A percentile compares a stretch with the other conserved stretches of the same genome.
Evolutionary conservation across 1,139 yeast genomes (phyloP).

Genomic region (Nematodospora anomalae): DNA sequence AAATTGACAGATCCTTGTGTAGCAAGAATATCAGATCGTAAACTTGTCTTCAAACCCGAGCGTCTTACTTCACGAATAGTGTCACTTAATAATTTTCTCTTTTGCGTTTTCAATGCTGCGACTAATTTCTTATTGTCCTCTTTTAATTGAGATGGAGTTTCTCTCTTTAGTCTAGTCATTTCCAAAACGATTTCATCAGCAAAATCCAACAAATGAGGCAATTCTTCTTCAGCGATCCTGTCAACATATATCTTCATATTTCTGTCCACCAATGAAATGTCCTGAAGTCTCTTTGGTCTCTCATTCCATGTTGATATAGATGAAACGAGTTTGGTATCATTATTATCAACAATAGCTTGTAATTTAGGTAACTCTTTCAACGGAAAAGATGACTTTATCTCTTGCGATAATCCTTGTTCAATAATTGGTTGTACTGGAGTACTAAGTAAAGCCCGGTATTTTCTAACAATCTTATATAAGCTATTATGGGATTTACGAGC

Average conservation of each 20-base stretch:
- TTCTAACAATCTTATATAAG: conserved; percentile 80
- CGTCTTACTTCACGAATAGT: conserved; percentile 70
- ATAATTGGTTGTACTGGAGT: conserved; percentile 56
- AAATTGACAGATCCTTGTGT: conserved; percentile 63
- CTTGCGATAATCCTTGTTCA: conserved; percentile 55
- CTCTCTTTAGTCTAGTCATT: conserved; percentile 63
- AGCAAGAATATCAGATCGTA: conserved; percentile 62
- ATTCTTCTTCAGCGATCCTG: conserved; percentile 31
- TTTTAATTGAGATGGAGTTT: conserved; percentile 70
- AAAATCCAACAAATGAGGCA: conserved; percentile 48
- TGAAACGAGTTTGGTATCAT: conserved; percentile 18
- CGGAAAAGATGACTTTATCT: conserved; percentile 14
- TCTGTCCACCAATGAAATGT: conserved; percentile 48
- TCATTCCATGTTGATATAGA: conserved; percentile 46
- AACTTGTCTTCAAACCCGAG: conserved; percentile 70
- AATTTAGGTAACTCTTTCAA: conserved; percentile 16
- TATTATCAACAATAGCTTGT: conserved; percentile 17
- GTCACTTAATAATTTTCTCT: conserved; percentile 74
- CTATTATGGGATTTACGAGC: conserved; percentile 84
- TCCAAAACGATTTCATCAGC: conserved; percentile 56
- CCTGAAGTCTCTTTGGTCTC: conserved; percentile 57
- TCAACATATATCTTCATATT: conserved; percentile 55
- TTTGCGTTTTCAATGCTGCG: conserved; percentile 76
- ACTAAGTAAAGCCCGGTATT: conserved; percentile 67
- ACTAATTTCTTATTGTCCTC: conserved; percentile 75